Evolutionary conservation across 2,329 filamentous ascomycete genomes (phyloP).

Genomic region (Daldinia sp.): DNA sequence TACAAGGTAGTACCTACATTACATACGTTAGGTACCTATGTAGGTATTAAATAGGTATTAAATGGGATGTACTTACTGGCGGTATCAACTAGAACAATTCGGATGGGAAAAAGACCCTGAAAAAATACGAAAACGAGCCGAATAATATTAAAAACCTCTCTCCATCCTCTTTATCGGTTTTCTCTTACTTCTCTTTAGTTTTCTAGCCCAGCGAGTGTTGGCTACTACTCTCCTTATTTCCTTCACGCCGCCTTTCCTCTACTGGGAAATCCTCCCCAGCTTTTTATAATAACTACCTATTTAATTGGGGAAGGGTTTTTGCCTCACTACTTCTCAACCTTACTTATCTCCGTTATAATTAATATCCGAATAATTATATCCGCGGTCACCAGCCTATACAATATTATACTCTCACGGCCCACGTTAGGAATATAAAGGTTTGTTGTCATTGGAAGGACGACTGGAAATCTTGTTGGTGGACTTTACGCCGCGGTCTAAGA

Average conservation of each 20-base stretch:
- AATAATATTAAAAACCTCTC: conserved; percentile 39
- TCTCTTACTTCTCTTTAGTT: conserved; percentile 7
- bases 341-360: conserved; percentile 13
- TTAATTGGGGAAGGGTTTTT: not conserved
- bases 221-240: conserved; percentile 13
- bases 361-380: conserved; percentile 6
- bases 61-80: not conserved
- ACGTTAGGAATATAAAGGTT: not conserved
- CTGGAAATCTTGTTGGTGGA: conserved; percentile 18
- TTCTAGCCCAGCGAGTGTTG: conserved; percentile 28
- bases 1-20: not conserved
- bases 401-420: not conserved
- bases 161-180: conserved; percentile 27
- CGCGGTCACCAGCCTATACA: not conserved
- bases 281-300: not conserved
- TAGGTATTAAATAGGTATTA: conserved; percentile 1
- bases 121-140: conserved; percentile 42
- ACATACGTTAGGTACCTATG: not conserved
- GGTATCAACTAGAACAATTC: conserved; percentile 7
- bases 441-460: not conserved
- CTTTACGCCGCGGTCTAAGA: conserved; percentile 1
- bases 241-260: not conserved
- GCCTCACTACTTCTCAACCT: conserved; percentile 10
- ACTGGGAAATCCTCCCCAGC: not conserved
- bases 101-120: conserved; percentile 32